phyloP scores from a whole-genome alignment of 495 filamentous ascomycete species.

The Corynascus novoguineensis region DNA sequence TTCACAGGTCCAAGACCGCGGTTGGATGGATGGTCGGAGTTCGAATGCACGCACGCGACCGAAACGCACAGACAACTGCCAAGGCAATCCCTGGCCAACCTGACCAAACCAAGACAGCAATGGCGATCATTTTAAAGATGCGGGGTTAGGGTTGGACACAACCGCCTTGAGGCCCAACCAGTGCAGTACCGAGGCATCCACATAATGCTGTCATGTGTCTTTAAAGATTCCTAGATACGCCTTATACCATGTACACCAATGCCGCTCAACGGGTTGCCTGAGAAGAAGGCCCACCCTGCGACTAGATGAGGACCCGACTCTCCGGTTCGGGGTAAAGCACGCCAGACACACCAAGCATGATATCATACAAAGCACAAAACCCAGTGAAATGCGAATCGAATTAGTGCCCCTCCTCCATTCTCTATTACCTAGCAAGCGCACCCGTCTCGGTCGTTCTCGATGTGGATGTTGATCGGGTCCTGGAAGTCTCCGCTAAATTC shows the following conservation, averaged over 20 bases:
- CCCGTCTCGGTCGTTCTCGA: conserved; percentile 83
- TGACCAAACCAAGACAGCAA: neutral
- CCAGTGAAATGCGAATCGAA: conserved; percentile 10
- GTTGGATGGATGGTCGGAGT: neutral
- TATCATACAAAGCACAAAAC: conserved; percentile 30
- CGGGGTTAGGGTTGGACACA: conserved; percentile 7
- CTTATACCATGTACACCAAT: conserved; percentile 12
- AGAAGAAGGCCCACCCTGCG: neutral
- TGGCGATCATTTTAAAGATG: neutral
- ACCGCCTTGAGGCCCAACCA: too few species aligned
- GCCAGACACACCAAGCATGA: conserved; percentile 23
- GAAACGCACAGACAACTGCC: neutral
- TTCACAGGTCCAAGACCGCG: neutral
- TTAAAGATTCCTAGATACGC: neutral
- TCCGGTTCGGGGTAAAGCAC: conserved; percentile 9
- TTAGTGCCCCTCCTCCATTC: neutral
- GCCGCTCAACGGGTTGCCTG: conserved; percentile 12
- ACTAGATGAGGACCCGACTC: conserved; percentile 10
- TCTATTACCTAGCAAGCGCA: conserved; percentile 90
- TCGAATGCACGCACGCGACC: neutral
- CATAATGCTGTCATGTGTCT: too few species aligned
- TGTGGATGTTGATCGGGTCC: conserved; percentile 94
- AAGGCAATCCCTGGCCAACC: neutral
- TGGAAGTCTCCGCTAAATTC: conserved; percentile 90
- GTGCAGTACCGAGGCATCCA: too few species aligned